Evolutionary conservation across 495 filamentous ascomycete species (phyloP).

Genomic region (Chaetomium fimeti): DNA sequence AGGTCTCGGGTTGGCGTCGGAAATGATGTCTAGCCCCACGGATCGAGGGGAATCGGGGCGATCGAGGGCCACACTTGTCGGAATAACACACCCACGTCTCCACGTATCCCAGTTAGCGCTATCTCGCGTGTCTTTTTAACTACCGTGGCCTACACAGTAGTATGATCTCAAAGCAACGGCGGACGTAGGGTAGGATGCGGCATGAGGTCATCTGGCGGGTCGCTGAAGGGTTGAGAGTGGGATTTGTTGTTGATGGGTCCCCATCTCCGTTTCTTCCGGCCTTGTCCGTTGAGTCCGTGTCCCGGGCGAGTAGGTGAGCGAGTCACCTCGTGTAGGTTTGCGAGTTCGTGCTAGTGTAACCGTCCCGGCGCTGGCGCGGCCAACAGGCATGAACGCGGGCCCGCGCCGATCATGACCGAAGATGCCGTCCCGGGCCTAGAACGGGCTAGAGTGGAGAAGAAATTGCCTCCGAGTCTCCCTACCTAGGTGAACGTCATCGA

Average conservation of each 20-base stretch:
- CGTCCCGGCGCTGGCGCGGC: no score
- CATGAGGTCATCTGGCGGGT: slow-evolving; percentile 14
- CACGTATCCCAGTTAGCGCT: not conserved
- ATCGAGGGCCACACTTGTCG: not conserved
- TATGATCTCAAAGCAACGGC: not conserved
- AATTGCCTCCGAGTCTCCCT: no score
- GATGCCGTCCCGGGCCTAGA: no score
- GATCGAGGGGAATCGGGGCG: not conserved
- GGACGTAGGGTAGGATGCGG: not conserved
- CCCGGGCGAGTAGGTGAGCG: no score
- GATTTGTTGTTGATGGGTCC: not conserved
- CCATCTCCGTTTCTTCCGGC: not conserved
- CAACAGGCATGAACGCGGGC: no score
- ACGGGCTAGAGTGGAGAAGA: no score
- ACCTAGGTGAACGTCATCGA: no score
- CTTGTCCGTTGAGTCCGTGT: no score
- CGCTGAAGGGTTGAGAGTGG: not conserved
- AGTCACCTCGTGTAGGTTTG: no score
- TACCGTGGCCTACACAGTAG: not conserved
- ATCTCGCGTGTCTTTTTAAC: not conserved
- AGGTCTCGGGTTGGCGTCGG: not conserved
- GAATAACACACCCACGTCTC: not conserved
- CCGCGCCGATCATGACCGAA: no score
- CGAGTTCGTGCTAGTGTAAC: no score
- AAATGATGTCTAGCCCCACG: not conserved